Evolutionary conservation across 1,139 yeast species (phyloP).

Genomic region (Casaregolazyma suthepensis): DNA sequence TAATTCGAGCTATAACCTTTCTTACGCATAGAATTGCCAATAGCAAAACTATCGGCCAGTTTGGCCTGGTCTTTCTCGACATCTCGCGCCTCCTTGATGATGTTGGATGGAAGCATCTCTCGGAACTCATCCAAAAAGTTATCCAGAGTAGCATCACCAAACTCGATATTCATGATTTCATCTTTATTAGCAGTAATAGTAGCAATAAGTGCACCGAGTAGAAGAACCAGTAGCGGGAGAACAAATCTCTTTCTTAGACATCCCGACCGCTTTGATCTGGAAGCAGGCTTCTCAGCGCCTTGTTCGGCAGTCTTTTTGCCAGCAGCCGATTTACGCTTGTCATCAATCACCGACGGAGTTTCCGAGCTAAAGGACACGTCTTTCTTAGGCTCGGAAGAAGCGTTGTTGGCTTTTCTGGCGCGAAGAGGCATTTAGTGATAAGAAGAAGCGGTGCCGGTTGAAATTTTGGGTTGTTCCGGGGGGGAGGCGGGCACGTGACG

Average conservation of each 20-base stretch:
- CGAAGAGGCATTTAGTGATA: not conserved
- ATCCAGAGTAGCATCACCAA: conserved; percentile 52
- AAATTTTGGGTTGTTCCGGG: not conserved
- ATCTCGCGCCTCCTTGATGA: conserved; percentile 57
- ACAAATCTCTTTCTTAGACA: conserved; percentile 26
- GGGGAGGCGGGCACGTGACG: not conserved
- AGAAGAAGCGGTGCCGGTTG: not conserved
- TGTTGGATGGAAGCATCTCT: conserved; percentile 51
- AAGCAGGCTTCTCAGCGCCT: conserved; percentile 6
- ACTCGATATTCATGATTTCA: conserved; percentile 38
- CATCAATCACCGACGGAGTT: not conserved
- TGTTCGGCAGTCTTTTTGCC: conserved; percentile 12
- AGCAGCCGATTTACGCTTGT: not conserved
- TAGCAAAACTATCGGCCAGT: conserved; percentile 71
- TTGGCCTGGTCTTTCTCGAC: conserved; percentile 35
- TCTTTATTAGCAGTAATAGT: conserved; percentile 54
- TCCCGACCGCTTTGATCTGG: not conserved
- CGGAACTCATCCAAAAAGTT: conserved; percentile 32
- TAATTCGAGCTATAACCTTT: conserved; percentile 51
- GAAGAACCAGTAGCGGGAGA: conserved; percentile 49
- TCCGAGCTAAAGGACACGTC: not conserved
- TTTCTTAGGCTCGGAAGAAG: not conserved
- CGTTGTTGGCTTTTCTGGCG: not conserved
- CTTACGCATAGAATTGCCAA: conserved; percentile 60
- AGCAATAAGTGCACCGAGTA: conserved; percentile 63